phyloP scores from a whole-genome alignment of 2,329 filamentous ascomycete species.

The Neopestalotiopsis sp. region DNA sequence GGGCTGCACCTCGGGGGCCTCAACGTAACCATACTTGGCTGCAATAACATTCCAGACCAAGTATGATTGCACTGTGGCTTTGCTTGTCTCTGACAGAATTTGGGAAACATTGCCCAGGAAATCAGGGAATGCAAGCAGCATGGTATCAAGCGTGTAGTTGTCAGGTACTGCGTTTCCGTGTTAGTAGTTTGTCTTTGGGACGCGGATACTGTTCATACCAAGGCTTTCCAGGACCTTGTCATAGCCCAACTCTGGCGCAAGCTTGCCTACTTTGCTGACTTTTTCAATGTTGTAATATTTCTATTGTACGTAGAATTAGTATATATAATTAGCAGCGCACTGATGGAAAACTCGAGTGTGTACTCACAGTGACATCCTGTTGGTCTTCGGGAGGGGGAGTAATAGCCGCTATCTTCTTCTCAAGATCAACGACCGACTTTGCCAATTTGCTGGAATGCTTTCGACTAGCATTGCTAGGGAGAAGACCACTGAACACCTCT shows the following conservation, averaged over 20 bases:
- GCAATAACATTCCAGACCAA: conserved; percentile 69
- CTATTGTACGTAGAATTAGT: conserved; percentile 30
- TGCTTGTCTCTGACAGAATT: conserved; percentile 58
- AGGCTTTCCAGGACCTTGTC: conserved; percentile 57
- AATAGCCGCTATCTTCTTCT: conserved; percentile 64
- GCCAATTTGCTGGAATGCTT: conserved; percentile 35
- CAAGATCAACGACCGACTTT: conserved; percentile 59
- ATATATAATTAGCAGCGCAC: no score
- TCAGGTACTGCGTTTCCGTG: conserved; percentile 44
- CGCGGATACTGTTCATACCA: neutral
- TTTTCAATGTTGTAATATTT: conserved; percentile 71
- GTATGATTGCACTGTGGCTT: conserved; percentile 65
- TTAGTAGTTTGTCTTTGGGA: neutral
- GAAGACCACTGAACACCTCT: conserved; percentile 41
- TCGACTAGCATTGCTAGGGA: conserved; percentile 30
- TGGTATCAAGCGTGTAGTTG: conserved; percentile 53
- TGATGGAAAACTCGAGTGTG: neutral
- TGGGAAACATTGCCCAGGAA: conserved; percentile 64
- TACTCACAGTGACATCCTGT: conserved; percentile 61
- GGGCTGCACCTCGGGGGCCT: conserved; percentile 65
- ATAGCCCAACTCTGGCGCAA: conserved; percentile 63
- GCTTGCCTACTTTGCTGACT: conserved; percentile 57
- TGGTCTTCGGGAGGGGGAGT: conserved; percentile 63
- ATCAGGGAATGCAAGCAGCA: conserved; percentile 65
- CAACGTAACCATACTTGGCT: conserved; percentile 56